These are phyloP conservation scores for Sorghum bicolor DNA, from an alignment of 176 grass and related monocot genomes.

Conservation along the genomic window Sorghum_bicolor_NCBIv3 NC_012875.2:55299501-55300000, in stretches of 20 bases:
- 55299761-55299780: neutral
- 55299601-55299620: conserved; percentile 36
- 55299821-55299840: conserved; percentile 31
- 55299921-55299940: too few relatives aligned
- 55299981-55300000: too few relatives aligned
- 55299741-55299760: neutral
- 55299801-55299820: neutral
- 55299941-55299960: too few relatives aligned
- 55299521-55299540: neutral
- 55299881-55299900: too few relatives aligned
- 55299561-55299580: neutral
- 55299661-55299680: neutral
- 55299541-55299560: neutral
- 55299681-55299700: neutral
- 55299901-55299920: too few relatives aligned
- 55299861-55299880: conserved; percentile 2
- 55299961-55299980: too few relatives aligned
- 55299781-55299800: conserved; percentile 11
- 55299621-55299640: neutral
- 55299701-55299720: conserved; percentile 43
- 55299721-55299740: neutral
- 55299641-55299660: neutral
- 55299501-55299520: neutral
- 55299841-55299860: conserved; percentile 4
- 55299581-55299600: neutral